Evolutionary conservation across 306 rosid genomes (phyloP).

Genomic region (Fragaria vesca): DNA sequence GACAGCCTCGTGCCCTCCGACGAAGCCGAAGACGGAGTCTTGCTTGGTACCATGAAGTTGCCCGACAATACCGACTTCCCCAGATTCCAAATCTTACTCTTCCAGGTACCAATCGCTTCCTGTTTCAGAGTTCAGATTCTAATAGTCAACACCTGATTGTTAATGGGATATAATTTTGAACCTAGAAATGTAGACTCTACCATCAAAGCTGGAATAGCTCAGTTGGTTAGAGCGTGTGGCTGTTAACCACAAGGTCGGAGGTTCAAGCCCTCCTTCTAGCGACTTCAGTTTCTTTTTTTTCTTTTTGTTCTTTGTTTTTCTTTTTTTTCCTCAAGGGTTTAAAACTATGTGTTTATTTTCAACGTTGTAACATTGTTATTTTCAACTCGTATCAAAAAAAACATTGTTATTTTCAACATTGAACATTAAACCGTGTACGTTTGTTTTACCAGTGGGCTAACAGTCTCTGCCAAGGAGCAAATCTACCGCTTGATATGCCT

Average conservation of each 20-base stretch:
- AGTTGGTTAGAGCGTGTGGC: constrained; percentile 49
- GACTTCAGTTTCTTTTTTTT: neutral
- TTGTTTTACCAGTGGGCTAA: constrained; percentile 72
- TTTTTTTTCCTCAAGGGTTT: neutral
- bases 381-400: too few species aligned
- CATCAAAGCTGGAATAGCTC: constrained; percentile 35
- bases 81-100: constrained; percentile 66
- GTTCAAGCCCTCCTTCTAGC: constrained; percentile 44
- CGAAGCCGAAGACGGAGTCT: constrained; percentile 62
- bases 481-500: constrained; percentile 79
- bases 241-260: constrained; percentile 48
- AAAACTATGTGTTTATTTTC: neutral
- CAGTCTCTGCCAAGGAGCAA: constrained; percentile 94
- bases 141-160: neutral
- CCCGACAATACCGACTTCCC: constrained; percentile 57
- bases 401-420: neutral
- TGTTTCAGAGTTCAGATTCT: neutral
- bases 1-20: constrained; percentile 25
- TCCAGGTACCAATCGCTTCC: constrained; percentile 41
- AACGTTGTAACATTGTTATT: too few species aligned
- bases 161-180: too few species aligned
- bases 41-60: constrained; percentile 80
- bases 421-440: neutral
- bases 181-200: neutral
- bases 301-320: too few species aligned